Percentiles rank a stretch among this genome's conserved stretches.
phyloP scores from a whole-genome alignment of 805 yeast genomes.

The Wickerhamomyces xylosicus region DNA sequence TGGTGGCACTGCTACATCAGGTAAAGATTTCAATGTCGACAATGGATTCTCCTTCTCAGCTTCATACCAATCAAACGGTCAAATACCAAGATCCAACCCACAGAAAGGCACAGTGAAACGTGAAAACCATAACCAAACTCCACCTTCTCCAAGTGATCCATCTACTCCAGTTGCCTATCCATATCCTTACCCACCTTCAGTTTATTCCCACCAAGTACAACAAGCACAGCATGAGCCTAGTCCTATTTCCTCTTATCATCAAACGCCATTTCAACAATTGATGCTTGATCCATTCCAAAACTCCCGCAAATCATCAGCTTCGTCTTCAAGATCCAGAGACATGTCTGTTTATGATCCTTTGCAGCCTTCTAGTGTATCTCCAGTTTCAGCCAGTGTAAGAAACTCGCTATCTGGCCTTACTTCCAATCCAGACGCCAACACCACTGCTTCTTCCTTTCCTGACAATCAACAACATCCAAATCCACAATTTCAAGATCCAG shows the following conservation, averaged over 20 bases:
- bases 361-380: conserved; percentile 9
- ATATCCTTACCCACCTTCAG: conserved; percentile 15
- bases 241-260: no score
- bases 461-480: conserved; percentile 4
- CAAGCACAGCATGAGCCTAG: conserved; percentile 4
- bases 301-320: conserved; percentile 14
- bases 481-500: conserved; percentile 5
- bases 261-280: conserved; percentile 6
- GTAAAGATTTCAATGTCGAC: neutral
- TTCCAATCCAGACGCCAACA: conserved; percentile 4
- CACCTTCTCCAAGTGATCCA: conserved; percentile 9
- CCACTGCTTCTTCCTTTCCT: conserved; percentile 6
- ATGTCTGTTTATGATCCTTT: conserved; percentile 20
- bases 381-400: conserved; percentile 4
- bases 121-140: neutral
- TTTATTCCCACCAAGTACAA: conserved; percentile 6
- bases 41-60: conserved; percentile 13
- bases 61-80: conserved; percentile 15
- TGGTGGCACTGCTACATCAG: neutral
- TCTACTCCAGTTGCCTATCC: conserved; percentile 14
- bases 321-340: conserved; percentile 15
- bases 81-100: conserved; percentile 6
- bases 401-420: conserved; percentile 12
- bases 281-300: conserved; percentile 17
- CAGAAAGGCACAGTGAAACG: conserved; percentile 2